Evolutionary conservation across 768 basidiomycete species (phyloP).

Genomic region (Suillus americanus): DNA sequence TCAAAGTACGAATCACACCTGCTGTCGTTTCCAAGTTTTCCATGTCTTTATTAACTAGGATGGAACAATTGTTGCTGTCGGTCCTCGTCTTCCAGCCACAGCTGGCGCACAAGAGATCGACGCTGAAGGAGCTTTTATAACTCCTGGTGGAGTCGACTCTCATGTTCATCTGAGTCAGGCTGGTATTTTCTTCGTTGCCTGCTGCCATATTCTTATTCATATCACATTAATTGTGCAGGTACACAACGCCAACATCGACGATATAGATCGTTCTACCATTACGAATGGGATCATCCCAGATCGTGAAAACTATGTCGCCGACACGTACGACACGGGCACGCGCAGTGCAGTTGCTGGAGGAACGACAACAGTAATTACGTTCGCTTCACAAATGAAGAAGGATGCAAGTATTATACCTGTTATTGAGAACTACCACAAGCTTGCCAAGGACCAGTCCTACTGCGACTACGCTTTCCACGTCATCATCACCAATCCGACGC

Average conservation of each 20-base stretch:
- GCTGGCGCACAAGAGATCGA: slow-evolving; percentile 30
- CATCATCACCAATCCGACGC: slow-evolving; percentile 34
- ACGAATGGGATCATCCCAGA: slow-evolving; percentile 11
- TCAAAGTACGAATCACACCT: slow-evolving; percentile 15
- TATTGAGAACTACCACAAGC: slow-evolving; percentile 33
- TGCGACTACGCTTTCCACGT: slow-evolving; percentile 35
- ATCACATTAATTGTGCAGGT: too few relatives aligned
- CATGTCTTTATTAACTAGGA: slow-evolving; percentile 11
- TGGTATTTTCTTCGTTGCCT: background rate
- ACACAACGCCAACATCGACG: too few relatives aligned
- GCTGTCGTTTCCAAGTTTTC: background rate
- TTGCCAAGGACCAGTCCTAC: slow-evolving; percentile 26
- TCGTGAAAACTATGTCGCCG: slow-evolving; percentile 18
- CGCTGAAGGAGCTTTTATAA: slow-evolving; percentile 34
- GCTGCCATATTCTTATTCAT: too few relatives aligned
- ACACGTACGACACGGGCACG: slow-evolving; percentile 33
- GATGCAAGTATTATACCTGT: slow-evolving; percentile 23
- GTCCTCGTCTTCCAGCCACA: slow-evolving; percentile 11
- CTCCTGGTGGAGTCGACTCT: slow-evolving; percentile 36
- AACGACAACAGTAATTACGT: slow-evolving; percentile 36
- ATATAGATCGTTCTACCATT: slow-evolving; percentile 1
- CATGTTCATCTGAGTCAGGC: slow-evolving; percentile 37
- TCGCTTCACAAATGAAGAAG: slow-evolving; percentile 30
- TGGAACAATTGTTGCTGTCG: slow-evolving; percentile 30
- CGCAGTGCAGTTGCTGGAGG: slow-evolving; percentile 33